Evolutionary conservation across 1,284 basidiomycete genomes (phyloP).

Genomic region (Fomitopsis schrenkii): DNA sequence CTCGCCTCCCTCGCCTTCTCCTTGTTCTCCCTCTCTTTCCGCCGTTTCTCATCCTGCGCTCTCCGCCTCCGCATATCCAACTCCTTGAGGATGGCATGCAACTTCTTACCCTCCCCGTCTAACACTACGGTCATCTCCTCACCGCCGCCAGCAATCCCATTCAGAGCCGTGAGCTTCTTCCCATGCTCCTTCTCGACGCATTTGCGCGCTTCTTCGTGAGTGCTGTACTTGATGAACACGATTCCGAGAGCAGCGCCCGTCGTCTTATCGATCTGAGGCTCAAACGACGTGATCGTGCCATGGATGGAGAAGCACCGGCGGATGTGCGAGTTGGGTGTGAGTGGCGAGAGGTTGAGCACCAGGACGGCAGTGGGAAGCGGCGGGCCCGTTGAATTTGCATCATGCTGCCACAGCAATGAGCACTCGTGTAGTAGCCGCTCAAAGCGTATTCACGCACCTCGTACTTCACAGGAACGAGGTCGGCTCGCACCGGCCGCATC

Average conservation of each 20-base stretch:
- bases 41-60: conserved; percentile 46
- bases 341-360: conserved; percentile 67
- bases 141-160: conserved; percentile 25
- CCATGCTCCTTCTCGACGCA: conserved; percentile 63
- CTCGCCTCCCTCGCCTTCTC: conserved; percentile 21
- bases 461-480: conserved; percentile 50
- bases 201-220: conserved; percentile 56
- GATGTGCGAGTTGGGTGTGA: conserved; percentile 67
- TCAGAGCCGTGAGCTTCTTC: conserved; percentile 37
- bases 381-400: conserved; percentile 68
- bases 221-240: conserved; percentile 68
- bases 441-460: conserved; percentile 46
- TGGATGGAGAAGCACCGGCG: conserved; percentile 65
- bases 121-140: conserved; percentile 53
- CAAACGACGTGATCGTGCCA: conserved; percentile 69
- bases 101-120: conserved; percentile 55
- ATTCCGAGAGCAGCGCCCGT: conserved; percentile 85
- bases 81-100: conserved; percentile 58
- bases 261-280: conserved; percentile 77
- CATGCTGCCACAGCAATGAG: conserved; percentile 50
- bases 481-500: conserved; percentile 35
- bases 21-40: conserved; percentile 30
- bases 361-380: conserved; percentile 79
- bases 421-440: neutral
- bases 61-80: conserved; percentile 50